A percentile compares a stretch with the other conserved stretches of the same genome.
These are phyloP conservation scores for Apiospora koreana DNA, from an alignment of 2,329 filamentous ascomycete genomes.

Conservation along the genomic window DNA sequence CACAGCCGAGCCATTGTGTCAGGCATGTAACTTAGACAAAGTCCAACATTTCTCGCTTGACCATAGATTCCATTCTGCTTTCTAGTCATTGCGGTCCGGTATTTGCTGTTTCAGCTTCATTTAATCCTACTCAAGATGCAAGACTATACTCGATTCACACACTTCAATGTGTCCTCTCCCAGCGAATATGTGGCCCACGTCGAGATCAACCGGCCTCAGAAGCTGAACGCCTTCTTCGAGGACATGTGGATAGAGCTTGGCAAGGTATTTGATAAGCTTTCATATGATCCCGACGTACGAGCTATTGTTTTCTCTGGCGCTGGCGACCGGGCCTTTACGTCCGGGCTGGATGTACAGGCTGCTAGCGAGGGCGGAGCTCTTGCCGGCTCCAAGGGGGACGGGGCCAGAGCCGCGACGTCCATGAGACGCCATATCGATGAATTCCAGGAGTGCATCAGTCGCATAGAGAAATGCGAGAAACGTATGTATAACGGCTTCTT, in stretches of 20 bases:
- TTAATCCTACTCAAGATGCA: constrained; percentile 18
- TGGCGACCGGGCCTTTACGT: constrained; percentile 81
- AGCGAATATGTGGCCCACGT: constrained; percentile 79
- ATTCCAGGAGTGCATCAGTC: constrained; percentile 77
- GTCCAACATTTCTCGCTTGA: neutral
- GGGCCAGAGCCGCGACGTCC: constrained; percentile 62
- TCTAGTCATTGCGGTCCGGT: neutral
- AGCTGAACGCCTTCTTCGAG: constrained; percentile 86
- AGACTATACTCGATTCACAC: constrained; percentile 53
- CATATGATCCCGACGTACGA: constrained; percentile 70
- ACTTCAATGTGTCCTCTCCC: constrained; percentile 76
- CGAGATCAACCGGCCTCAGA: constrained; percentile 83
- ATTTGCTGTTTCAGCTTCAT: neutral
- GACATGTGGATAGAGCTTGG: constrained; percentile 85
- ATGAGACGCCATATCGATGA: constrained; percentile 71
- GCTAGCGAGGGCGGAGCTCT: constrained; percentile 56
- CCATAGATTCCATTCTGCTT: neutral
- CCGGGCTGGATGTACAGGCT: constrained; percentile 80
- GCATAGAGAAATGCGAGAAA: constrained; percentile 86
- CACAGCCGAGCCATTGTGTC: neutral
- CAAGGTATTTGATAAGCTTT: constrained; percentile 70
- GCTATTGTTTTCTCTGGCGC: constrained; percentile 78
- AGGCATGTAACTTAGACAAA: neutral
- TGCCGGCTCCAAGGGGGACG: constrained; percentile 47
- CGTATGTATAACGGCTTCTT: constrained; percentile 49